Evolutionary conservation across 2,329 filamentous ascomycete species (phyloP).

Genomic region (Hypoxylon sp.): DNA sequence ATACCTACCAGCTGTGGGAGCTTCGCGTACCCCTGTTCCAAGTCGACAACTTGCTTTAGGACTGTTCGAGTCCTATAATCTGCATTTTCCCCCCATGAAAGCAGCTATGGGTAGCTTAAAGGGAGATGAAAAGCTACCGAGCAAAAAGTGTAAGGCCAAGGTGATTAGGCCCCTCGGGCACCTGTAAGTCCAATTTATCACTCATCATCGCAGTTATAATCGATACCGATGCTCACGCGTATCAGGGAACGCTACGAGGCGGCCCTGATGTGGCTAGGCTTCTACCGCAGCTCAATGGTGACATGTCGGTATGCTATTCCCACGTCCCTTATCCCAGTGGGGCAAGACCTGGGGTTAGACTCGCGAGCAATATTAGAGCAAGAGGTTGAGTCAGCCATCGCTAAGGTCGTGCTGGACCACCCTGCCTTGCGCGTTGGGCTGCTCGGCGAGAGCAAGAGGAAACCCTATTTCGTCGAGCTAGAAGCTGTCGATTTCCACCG

Average conservation of each 20-base stretch:
- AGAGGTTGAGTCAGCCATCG: constrained; percentile 32
- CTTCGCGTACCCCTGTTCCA: background rate
- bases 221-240: background rate
- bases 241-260: constrained; percentile 36
- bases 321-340: background rate
- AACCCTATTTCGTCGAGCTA: constrained; percentile 37
- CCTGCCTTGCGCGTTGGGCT: constrained; percentile 36
- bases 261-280: constrained; percentile 22
- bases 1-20: background rate
- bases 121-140: background rate
- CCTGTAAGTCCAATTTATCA: constrained; percentile 18
- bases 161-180: constrained; percentile 32
- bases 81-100: background rate
- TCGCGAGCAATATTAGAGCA: constrained; percentile 4
- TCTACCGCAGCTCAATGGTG: constrained; percentile 36
- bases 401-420: constrained; percentile 33
- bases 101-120: constrained; percentile 17
- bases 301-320: constrained; percentile 39
- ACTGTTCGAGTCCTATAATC: background rate
- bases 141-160: constrained; percentile 15
- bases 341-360: background rate
- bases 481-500: constrained; percentile 33
- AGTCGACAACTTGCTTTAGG: background rate
- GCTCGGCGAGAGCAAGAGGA: constrained; percentile 29
- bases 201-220: background rate